Base-by-base conservation (phyloP, 805 yeast genomes). In the Phaffomyces opuntiae region DNA sequence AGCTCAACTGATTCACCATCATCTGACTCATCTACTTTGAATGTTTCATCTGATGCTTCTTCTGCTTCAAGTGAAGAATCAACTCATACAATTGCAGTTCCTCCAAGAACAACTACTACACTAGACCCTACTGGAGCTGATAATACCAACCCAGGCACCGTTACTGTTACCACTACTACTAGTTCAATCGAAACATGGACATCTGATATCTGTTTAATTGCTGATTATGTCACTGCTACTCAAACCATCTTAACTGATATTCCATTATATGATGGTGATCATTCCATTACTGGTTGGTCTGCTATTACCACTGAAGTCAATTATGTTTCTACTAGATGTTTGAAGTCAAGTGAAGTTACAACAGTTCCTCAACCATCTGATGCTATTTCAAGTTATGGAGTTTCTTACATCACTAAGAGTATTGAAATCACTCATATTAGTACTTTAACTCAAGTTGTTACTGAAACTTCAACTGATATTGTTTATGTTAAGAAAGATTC, bases 211-310 rank as follows among this genome's bases (percentile, higher is more conserved):
- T 57, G 61, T 51, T 37, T 57, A 21, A 42, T 52, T 38, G 59
- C 59, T 17, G 54, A 51, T 39, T 56, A 56, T 25, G 51, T 49
- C 19, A 56, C 61, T 7, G 54, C 53, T 4, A 52, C 56, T 1
- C 53, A 52, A 35, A 49, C 48, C 7, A 40, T 54, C 3, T 24
- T 53, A 26, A 57, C 61, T 13, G 52, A 45, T n/a, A 47, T 49
- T 21, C 61, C 61, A n/a, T 45, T 39, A 3, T 57, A 57, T 31
- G 49, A 54, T 29, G 36, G 7, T 11, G n/a, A 38, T 0, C 49
- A 45, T 16, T 49, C 57, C 43, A 55, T 57, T 17, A 52, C 59
- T 21, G 60, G 58, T 1, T 57, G 60, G 60, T 16, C 42, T 2
- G 54, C 49, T 16, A 38, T 48, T 1, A 45, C 53, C 1, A 43